A percentile compares a stretch with the other conserved stretches of the same genome.
phyloP scores from a whole-genome alignment of 805 yeast genomes.

The Starmerella scarabaei region DNA sequence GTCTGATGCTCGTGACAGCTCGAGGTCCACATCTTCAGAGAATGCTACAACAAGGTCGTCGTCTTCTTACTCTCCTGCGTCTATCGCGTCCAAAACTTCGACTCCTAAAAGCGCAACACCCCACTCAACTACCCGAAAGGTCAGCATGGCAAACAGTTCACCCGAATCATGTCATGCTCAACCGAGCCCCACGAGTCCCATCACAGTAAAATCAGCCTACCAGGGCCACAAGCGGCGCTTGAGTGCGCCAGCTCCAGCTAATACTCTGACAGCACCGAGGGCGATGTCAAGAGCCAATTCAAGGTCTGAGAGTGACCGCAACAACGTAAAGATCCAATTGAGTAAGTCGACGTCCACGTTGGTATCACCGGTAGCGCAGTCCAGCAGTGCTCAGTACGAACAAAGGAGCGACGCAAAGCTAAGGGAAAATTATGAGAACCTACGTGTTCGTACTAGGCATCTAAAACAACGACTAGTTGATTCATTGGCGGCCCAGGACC shows the following conservation, averaged over 20 bases:
- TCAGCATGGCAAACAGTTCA: not conserved
- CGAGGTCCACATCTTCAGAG: no score
- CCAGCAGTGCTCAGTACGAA: not conserved
- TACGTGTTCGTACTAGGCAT: conserved; percentile 1
- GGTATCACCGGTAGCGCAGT: not conserved
- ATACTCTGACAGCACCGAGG: conserved; percentile 1
- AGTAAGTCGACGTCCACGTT: no score
- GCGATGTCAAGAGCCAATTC: not conserved
- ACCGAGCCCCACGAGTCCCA: no score
- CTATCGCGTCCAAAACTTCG: not conserved
- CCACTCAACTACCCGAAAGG: not conserved
- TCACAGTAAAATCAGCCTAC: not conserved
- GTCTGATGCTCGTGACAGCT: no score
- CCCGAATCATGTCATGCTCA: not conserved
- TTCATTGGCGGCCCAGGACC: conserved; percentile 9
- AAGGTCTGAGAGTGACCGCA: not conserved
- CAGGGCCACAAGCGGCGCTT: conserved; percentile 1
- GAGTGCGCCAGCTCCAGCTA: conserved; percentile 7
- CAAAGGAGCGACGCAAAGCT: not conserved
- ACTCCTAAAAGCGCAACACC: not conserved
- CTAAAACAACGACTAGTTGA: conserved; percentile 7
- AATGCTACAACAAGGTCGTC: no score
- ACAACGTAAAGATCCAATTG: no score
- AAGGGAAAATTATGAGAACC: conserved; percentile 10
- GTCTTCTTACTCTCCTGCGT: no score